Base-by-base conservation (phyloP, 1,139 yeast species). In the Candida sojae region DNA sequence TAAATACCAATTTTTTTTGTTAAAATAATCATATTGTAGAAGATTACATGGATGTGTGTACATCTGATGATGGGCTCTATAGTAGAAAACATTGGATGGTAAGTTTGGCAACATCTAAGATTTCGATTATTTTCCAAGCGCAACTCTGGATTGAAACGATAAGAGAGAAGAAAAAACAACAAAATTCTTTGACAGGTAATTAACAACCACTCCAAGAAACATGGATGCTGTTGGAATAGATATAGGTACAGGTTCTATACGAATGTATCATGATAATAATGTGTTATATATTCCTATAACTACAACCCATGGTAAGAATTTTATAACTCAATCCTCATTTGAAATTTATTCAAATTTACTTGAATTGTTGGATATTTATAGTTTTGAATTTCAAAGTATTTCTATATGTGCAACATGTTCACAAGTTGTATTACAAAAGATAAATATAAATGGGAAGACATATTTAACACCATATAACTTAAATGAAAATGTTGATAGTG, bases 341-440 rank as follows among this genome's bases (percentile, higher is more conserved):
- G 74, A 79, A 47, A 72, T 81, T 34, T 51, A 25, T 35, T 10
- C 21, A 63, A 55, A 55, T 9, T 51, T 61, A 32, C 21, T 54
- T 10, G 46, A 39, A 23, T 33, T 53, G 26, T 44, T 57, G 6
- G 36, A 44, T 17, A 33, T 43, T n/a, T 35, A 48, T 17, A 28
- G 25, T 25, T 33, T 46, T 36, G 39, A 47, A 12, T 49, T 47
- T 10, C 35, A 44, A 4, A 53, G 59, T 3, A 56, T 68, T 6
- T 51, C 64, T 5, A 58, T 77, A 11, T 70, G 80, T 1, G 84
- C 84, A 2, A 80, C 85, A 0, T 80, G 85, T 51, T 80, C 84
- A 0, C 65, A 80, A 70, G 84, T 77, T 4, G 77, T 79, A 1
- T 57, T 66, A 51, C 57, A 55, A 44, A 57, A 47, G 29, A 26